Evolutionary conservation across 176 grass and related monocot species (phyloP).

Genomic region (Alloteropsis semialata): DNA sequence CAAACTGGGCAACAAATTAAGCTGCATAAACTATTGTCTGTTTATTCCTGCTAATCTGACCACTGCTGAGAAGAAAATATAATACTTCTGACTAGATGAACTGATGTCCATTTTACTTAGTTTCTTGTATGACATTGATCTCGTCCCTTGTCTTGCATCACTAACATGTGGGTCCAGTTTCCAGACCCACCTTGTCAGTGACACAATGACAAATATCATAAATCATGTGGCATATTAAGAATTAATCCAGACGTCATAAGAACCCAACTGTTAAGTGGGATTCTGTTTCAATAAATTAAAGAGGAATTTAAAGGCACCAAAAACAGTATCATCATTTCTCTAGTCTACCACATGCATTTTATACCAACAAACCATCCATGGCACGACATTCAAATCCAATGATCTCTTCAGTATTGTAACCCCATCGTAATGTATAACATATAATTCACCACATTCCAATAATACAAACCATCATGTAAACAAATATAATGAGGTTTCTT

Average conservation of each 20-base stretch:
- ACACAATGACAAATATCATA: background rate
- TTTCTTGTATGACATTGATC: background rate
- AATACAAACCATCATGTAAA: background rate
- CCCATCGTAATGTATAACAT: background rate
- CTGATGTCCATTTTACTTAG: background rate
- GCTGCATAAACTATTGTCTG: background rate
- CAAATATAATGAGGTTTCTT: background rate
- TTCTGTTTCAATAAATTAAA: background rate
- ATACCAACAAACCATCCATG: background rate
- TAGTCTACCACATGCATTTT: background rate
- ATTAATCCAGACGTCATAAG: background rate
- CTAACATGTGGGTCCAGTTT: background rate
- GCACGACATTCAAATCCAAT: background rate
- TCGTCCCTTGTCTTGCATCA: background rate
- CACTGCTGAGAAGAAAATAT: background rate
- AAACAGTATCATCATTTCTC: background rate
- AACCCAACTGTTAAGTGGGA: background rate
- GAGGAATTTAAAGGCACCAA: background rate
- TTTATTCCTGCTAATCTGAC: background rate
- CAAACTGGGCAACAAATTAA: too few relatives aligned
- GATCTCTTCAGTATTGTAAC: background rate
- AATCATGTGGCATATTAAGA: background rate
- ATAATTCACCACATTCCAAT: background rate
- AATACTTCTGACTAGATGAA: background rate
- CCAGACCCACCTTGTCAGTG: background rate